These are phyloP conservation scores for Euphorbia pulcherrima DNA, from an alignment of 345 rosid species.

Conservation along the genomic window DNA sequence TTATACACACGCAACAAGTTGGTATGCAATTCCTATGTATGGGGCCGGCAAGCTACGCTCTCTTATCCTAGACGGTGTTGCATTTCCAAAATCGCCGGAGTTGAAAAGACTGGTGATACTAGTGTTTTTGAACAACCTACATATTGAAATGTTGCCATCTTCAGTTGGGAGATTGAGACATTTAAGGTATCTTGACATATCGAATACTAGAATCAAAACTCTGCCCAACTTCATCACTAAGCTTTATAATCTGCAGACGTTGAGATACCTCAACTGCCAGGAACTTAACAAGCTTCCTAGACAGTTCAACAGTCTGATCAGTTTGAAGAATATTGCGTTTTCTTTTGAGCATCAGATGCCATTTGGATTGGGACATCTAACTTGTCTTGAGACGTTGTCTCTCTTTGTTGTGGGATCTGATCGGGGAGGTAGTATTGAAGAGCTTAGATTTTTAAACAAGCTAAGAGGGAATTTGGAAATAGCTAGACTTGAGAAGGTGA, in stretches of 20 bases:
- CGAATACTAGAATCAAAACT: not conserved
- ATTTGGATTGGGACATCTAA: not conserved
- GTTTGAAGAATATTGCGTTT: not conserved
- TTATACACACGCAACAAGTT: not conserved
- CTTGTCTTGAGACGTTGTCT: not conserved
- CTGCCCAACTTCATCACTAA: not conserved
- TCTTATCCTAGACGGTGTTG: not conserved
- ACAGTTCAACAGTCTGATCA: not conserved
- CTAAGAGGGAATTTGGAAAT: slow-evolving; percentile 3
- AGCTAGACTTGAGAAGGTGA: not conserved
- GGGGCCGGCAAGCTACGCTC: not conserved
- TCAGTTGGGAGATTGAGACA: not conserved
- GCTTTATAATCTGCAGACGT: not conserved
- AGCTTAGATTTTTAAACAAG: not conserved
- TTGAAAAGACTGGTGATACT: not conserved
- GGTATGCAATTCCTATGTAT: too few species aligned
- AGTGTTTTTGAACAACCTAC: not conserved
- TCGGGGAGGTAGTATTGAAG: not conserved
- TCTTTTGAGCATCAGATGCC: not conserved
- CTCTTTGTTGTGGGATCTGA: not conserved
- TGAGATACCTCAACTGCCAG: not conserved
- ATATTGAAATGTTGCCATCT: slow-evolving; percentile 6
- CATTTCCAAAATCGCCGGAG: not conserved
- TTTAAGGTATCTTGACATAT: too few species aligned
- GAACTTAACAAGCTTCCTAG: not conserved